Base-by-base conservation (phyloP, 495 filamentous ascomycete genomes). In the Penicillium egyptiacum region DNA sequence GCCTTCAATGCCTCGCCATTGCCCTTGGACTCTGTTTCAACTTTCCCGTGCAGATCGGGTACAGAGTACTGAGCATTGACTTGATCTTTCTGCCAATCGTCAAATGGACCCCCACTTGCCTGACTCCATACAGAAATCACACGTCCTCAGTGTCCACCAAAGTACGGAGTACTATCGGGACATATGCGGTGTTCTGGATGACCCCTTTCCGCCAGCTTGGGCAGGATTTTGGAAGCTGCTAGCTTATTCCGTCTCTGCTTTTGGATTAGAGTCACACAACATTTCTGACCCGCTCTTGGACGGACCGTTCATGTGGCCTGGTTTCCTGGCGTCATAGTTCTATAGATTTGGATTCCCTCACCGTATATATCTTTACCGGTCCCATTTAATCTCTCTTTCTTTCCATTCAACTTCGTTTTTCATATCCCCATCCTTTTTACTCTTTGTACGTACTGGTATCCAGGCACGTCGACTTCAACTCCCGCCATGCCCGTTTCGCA, bases 401-500 rank as follows among this genome's bases (percentile, higher is more conserved):
- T 55, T 75, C 56, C 50, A 57, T 71, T 59, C 68, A 71, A 64
- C 64, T 64, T 43, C 19, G 20, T 26, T 25, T 47, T 54, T 28
- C 50, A 41, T 49, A 50, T 46, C 35, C 59, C 25, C 56, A 39
- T 44, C 31, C 23, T 50, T 33, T 42, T 56, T 46, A 50, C 17
- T 53, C 42, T 54, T 19, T 55, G 40, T 56, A 61, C 58, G 41
- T 30, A 41, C 47, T 40, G 37, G 49, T 41, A 42, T 20, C 17
- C 51, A 35, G 45, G 50, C 58, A 48, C 52, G 52, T 59, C 47
- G 23, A 50, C 53, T 50, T 62, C 55, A 54, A 25, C 53, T 39
- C 51, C 39, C 56, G 59, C 59, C 33, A 86, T 86, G 84, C 81
- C 82, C 56, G 68, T 84, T 57, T 82, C 83, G 25, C 78, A 85